Evolutionary conservation across 1,139 yeast species (phyloP), one percentile per base, ranked within the genome.

Genomic region (Hanseniaspora sp.): DNA sequence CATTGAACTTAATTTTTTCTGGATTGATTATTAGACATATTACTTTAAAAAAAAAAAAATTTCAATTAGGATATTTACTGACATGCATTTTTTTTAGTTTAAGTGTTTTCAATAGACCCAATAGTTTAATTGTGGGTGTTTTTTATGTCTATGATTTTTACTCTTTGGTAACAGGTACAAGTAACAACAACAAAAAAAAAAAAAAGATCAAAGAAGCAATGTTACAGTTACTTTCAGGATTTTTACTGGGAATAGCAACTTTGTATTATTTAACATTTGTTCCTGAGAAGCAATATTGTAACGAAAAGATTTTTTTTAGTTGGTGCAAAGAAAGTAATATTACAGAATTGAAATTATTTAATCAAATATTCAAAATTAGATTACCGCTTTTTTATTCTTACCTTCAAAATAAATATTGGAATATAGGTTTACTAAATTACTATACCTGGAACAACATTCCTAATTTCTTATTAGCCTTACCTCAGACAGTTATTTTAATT

Each of bases 361-460:
- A 7, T 7, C 7, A 15, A 7, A 12, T 29, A 4, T 59, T 63
- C 12, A 31, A 65, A 6, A 61, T 68, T 1, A 60, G 54, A 40
- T 41, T 88, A 3, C 76, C 85, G 37, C 4, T 49, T 15, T 72
- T 92, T 40, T 82, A 83, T 62, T 68, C 77, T n/a, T 86, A 74
- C 65, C 86, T 95, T 7, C 98, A 92, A 67, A 58, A 69, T 2
- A 74, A 80, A 59, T 90, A 92, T 67, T 92, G 98, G 98, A 77
- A 80, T 60, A 76, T 74, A 48, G 98, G 98, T 0, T 79, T 90
- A 55, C 68, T 92, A 52, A 72, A 70, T 48, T 92, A 92, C 67
- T 92, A 96, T 94, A 82, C 94, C 0, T 60, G 73, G 0, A 80
- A 79, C 62, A 90, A 92, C 63, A 67, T 86, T 13, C 96, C 96